Conservation (phyloP, 106 monocot genomes). For the Allium sativum region DNA sequence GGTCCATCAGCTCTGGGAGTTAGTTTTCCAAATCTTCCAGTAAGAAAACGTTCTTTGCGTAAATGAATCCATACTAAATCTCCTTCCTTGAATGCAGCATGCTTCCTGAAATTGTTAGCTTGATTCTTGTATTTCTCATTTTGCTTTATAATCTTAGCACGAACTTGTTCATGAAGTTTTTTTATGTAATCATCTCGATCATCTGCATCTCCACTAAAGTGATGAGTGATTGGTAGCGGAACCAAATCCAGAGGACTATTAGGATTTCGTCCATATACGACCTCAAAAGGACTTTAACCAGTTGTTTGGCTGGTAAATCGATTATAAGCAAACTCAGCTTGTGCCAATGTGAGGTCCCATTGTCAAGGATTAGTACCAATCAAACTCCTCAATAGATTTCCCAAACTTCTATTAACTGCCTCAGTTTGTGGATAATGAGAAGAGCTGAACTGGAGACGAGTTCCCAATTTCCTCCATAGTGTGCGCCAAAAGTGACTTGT, state of each 20-base stretch:
- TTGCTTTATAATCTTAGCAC: slow-evolving; percentile 1
- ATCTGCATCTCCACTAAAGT: slow-evolving; percentile 3
- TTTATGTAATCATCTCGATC: background rate
- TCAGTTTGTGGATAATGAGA: slow-evolving; percentile 1
- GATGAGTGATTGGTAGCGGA: background rate
- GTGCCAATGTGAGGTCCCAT: background rate
- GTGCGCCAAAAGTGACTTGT: slow-evolving; percentile 3
- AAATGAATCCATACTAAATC: slow-evolving; percentile 4
- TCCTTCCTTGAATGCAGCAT: background rate
- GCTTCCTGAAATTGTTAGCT: background rate
- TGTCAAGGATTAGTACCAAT: background rate
- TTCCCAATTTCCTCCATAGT: background rate
- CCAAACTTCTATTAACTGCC: background rate
- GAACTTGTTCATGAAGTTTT: background rate
- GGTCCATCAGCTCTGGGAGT: background rate
- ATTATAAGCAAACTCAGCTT: slow-evolving; percentile 1
- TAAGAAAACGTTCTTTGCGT: background rate
- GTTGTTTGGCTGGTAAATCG: background rate
- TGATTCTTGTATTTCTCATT: background rate
- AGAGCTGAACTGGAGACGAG: background rate
- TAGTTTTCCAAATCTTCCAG: background rate
- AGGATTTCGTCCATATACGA: background rate
- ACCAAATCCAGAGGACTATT: slow-evolving; percentile 1
- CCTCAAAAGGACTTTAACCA: background rate
- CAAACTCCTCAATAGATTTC: background rate